Base-by-base conservation (phyloP, 305 asterid species). In the Withania somnifera region DNA sequence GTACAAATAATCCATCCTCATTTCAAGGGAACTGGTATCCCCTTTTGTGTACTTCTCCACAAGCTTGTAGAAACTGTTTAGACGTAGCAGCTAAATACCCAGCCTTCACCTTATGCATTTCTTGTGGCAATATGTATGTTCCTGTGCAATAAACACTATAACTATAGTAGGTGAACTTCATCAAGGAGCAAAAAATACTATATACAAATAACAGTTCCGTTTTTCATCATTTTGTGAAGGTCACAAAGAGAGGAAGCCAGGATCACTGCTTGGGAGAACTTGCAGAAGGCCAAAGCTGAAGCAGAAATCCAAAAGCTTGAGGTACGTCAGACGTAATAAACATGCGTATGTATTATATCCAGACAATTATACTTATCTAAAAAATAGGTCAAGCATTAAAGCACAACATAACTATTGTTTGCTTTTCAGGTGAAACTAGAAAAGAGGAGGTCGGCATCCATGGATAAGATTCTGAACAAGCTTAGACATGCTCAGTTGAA, bases 201-300 rank as follows among this genome's bases (percentile, higher is more conserved):
- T 14, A 47, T 50, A 26, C 30, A 10, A 1, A 28, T 75, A 51
- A 75, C 17, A 6, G n/a, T 75, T 34, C 10, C 6, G 3, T 73
- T 26, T 47, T 47, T 73, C 17, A 15, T 47, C 80, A 28, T 28
- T 47, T 50, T 51, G 47, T 17, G 45, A 47, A 76, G 80, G 80
- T 69, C 88, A 67, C 91, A 87, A 66, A 86, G 91, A 77, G 97
- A 90, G 85, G 93, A 90, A 86, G 95, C 93, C 1, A 93, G 90
- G 89, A 92, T 93, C 79, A 69, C 84, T 67, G 94, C 94, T 15
- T 93, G 97, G 97, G 97, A 92, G 90, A 92, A 92, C 50, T 86
- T 93, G 92, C 97, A 93, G 81, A 91, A 90, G 87, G 97, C 97
- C 60, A 91, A 91, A 83, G 93, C 97, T 26, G 95, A 92, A 86